Evolutionary conservation across 768 basidiomycete genomes (phyloP).

Genomic region (Collybia nuda): DNA sequence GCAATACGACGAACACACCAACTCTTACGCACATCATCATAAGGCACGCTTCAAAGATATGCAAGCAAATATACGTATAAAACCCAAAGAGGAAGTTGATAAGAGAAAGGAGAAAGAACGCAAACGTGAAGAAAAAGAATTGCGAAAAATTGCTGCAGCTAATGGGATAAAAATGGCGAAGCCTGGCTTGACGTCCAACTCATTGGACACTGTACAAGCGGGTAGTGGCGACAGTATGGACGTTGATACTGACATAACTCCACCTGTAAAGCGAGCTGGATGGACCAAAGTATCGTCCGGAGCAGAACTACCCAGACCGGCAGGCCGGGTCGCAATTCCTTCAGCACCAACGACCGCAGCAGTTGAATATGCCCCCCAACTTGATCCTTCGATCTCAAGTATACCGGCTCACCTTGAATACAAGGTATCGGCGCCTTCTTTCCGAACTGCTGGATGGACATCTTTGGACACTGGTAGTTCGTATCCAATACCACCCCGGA

Average conservation of each 20-base stretch:
- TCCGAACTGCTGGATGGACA: conserved; percentile 67
- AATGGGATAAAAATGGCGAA: conserved; percentile 73
- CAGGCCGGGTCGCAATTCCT: conserved; percentile 51
- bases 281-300: conserved; percentile 43
- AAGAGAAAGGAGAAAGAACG: conserved; percentile 84
- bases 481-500: conserved; percentile 17
- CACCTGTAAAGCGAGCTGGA: conserved; percentile 40
- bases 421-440: conserved; percentile 37
- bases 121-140: conserved; percentile 82
- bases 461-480: conserved; percentile 54
- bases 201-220: conserved; percentile 17
- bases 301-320: conserved; percentile 30
- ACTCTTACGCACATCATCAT: conserved; percentile 87
- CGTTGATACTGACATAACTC: conserved; percentile 15
- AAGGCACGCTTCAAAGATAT: conserved; percentile 81
- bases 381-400: conserved; percentile 10
- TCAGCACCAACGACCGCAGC: conserved; percentile 13
- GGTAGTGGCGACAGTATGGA: conserved; percentile 23
- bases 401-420: conserved; percentile 14
- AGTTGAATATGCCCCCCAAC: conserved; percentile 10
- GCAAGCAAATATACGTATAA: conserved; percentile 72
- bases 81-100: conserved; percentile 65
- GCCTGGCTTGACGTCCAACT: conserved; percentile 20
- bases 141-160: conserved; percentile 81
- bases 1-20: conserved; percentile 88